Evolutionary conservation across 2,329 filamentous ascomycete species (phyloP), one percentile per base, ranked within the genome.

Genomic region (Cytospora schulzeri): DNA sequence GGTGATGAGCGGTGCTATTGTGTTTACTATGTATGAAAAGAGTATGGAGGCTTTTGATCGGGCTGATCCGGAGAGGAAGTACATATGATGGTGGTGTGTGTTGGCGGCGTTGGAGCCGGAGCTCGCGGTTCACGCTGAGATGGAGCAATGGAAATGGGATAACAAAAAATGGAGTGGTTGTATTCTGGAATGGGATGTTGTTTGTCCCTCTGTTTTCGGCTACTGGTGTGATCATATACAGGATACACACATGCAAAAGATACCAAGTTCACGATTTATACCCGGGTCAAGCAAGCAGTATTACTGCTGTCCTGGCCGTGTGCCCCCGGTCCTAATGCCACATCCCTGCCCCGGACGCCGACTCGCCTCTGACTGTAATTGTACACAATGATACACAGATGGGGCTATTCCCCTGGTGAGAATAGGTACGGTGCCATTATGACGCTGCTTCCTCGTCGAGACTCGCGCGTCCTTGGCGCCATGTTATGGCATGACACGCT

Each of bases 11-110:
- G 95, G 95, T 63, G 95, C 95, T 22, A 97, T 99, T 73, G 95
- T 99, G 50, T 99, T 99, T 74, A 96, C 95, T 26, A 96, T 98
- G 89, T 95, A 97, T 76, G 94, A 98, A 81, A 97, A 97, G 85
- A 91, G 90, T 65, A 98, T 98, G 82, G 94, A 97, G 60, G 72
- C 93, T 64, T 87, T 99, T 81, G 86, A 92, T 71, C 82, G 76
- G 73, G 65, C 93, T 60, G 95, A 99, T 75, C 95, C 95, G 0
- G 85, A 96, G 72, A 88, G 88, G 73, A 90, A 84, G 75, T 97
- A 96, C 74, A 86, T 98, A 68, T 96, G 80, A 73, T 63, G 26
- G n/a, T 56, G 54, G 26, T 29, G 26, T 53, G 19, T n/a, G 28
- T 19, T n/a, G 41, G 31, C 8, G 22, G n/a, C n/a, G 45, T 22